A percentile compares a stretch with the other conserved stretches of the same genome.
Conservation (phyloP, 768 basidiomycete genomes). For the Tulasnella sp. region DNA sequence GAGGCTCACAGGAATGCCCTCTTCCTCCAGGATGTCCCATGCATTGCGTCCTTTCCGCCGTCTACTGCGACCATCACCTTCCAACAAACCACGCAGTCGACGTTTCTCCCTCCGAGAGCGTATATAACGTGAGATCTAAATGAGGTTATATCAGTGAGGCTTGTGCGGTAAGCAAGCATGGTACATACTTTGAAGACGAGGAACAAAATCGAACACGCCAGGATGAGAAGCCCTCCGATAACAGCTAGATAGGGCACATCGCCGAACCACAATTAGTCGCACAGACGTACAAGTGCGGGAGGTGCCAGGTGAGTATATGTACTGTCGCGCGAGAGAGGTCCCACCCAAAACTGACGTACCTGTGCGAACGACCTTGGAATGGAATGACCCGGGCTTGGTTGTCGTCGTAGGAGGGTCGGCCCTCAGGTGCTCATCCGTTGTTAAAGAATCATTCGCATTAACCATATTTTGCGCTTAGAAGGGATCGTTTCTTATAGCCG, state of each 20-base stretch:
- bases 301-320: too few species aligned
- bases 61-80: neutral
- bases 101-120: neutral
- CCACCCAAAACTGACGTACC: neutral
- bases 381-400: conserved; percentile 1
- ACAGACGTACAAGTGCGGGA: too few species aligned
- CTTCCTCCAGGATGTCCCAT: conserved; percentile 10
- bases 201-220: conserved; percentile 2
- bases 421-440: too few species aligned
- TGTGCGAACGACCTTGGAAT: conserved; percentile 8
- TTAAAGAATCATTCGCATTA: too few species aligned
- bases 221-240: conserved; percentile 11
- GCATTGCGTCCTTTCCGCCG: conserved; percentile 12
- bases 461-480: too few species aligned
- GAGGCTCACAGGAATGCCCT: conserved; percentile 16
- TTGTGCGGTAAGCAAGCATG: neutral
- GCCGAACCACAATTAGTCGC: too few species aligned
- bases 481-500: too few species aligned
- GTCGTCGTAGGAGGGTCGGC: neutral
- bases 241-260: neutral
- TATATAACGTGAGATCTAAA: conserved; percentile 8
- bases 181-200: conserved; percentile 5
- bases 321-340: too few species aligned
- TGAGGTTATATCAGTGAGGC: neutral
- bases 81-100: neutral